phyloP scores from a whole-genome alignment of 345 rosid genomes.

The Cardamine chenopodiifolia region DNA sequence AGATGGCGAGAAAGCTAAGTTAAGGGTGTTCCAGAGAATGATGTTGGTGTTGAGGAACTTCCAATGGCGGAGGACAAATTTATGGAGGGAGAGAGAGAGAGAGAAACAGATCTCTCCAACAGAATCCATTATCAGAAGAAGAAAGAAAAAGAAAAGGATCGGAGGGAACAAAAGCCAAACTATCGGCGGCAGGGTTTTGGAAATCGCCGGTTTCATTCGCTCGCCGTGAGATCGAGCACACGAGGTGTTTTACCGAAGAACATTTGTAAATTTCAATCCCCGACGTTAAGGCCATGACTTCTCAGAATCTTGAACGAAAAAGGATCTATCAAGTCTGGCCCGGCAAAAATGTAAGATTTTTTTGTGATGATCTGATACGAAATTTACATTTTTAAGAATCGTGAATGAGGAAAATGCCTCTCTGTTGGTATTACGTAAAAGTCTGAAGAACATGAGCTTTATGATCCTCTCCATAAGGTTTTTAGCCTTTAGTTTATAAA shows the following conservation, averaged over 20 bases:
- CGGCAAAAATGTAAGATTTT: slow-evolving; percentile 69
- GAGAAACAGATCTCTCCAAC: slow-evolving; percentile 8
- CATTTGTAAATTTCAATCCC: neutral
- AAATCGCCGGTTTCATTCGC: slow-evolving; percentile 24
- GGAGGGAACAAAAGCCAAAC: neutral
- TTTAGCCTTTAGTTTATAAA: neutral
- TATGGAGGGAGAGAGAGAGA: slow-evolving; percentile 13
- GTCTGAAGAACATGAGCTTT: neutral
- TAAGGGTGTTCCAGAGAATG: slow-evolving; percentile 39
- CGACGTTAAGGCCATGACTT: slow-evolving; percentile 25
- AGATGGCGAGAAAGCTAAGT: slow-evolving; percentile 32
- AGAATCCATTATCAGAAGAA: slow-evolving; percentile 9
- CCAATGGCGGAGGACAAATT: slow-evolving; percentile 39
- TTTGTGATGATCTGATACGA: neutral
- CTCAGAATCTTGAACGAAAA: slow-evolving; percentile 31
- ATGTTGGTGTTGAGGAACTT: slow-evolving; percentile 24
- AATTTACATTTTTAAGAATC: neutral
- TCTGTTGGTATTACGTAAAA: neutral
- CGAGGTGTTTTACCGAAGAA: neutral
- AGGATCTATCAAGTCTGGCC: slow-evolving; percentile 83
- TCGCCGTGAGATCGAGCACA: neutral
- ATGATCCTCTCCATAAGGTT: slow-evolving; percentile 4
- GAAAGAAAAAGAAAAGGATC: neutral
- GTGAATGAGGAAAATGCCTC: neutral
- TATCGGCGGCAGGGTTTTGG: slow-evolving; percentile 11